phyloP scores from a whole-genome alignment of 2,329 filamentous ascomycete species.

The Dryadomyces sulphureus region DNA sequence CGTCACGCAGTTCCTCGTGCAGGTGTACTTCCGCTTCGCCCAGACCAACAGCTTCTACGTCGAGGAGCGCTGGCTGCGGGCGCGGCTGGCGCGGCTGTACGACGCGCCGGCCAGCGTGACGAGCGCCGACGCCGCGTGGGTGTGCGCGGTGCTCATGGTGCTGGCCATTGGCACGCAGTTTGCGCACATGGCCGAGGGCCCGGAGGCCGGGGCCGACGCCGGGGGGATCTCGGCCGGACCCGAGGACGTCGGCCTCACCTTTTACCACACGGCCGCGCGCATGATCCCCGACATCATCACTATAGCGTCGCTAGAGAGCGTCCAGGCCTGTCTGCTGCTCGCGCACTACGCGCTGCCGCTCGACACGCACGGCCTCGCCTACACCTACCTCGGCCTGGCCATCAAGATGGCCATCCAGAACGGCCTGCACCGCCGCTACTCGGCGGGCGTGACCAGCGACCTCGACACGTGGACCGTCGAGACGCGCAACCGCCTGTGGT shows the following conservation, averaged over 20 bases:
- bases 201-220: slow-evolving; percentile 15
- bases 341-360: slow-evolving; percentile 39
- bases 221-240: slow-evolving; percentile 25
- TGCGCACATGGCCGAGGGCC: slow-evolving; percentile 30
- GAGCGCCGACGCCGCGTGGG: slow-evolving; percentile 24
- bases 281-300: slow-evolving; percentile 42
- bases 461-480: slow-evolving; percentile 33
- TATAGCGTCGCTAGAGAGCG: slow-evolving; percentile 38
- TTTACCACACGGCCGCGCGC: slow-evolving; percentile 40
- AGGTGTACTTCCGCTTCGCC: slow-evolving; percentile 31
- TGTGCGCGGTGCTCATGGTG: slow-evolving; percentile 30
- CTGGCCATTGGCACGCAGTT: slow-evolving; percentile 36
- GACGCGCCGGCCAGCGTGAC: slow-evolving; percentile 21
- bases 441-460: slow-evolving; percentile 17
- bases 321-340: slow-evolving; percentile 41
- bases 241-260: slow-evolving; percentile 37
- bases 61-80: slow-evolving; percentile 26
- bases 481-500: slow-evolving; percentile 40
- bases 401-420: slow-evolving; percentile 44
- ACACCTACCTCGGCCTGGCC: slow-evolving; percentile 40
- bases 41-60: slow-evolving; percentile 34
- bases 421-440: slow-evolving; percentile 38
- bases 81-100: slow-evolving; percentile 26
- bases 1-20: slow-evolving; percentile 29
- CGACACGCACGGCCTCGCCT: slow-evolving; percentile 40